A percentile compares a stretch with the other conserved stretches of the same genome.
phyloP scores from a whole-genome alignment of 257 asterid species.

The Ballota nigra region DNA sequence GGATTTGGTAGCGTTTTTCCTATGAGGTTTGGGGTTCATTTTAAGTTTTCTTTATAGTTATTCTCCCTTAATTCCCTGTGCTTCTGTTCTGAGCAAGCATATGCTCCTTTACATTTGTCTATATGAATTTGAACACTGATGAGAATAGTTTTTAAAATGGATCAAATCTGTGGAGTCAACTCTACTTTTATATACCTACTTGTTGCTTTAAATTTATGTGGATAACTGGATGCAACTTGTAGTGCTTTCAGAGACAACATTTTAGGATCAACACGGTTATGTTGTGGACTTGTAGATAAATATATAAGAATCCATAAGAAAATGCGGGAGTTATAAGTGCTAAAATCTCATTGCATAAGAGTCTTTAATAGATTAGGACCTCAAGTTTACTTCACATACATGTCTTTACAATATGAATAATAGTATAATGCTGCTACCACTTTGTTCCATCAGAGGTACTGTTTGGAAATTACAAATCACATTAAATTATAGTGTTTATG shows the following conservation, averaged over 20 bases:
- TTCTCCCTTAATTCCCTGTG: too few relatives aligned
- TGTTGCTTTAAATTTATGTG: background rate
- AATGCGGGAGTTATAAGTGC: background rate
- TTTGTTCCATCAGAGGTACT: background rate
- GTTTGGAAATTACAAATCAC: background rate
- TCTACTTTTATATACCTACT: background rate
- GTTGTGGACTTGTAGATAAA: background rate
- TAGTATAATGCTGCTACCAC: background rate
- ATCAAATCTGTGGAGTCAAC: background rate
- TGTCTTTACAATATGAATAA: background rate
- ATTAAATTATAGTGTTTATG: background rate
- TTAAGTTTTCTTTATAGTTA: background rate
- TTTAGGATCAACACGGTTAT: background rate
- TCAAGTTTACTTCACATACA: background rate
- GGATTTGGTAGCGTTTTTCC: slow-evolving; percentile 64
- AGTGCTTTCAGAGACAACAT: background rate
- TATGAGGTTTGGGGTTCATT: slow-evolving; percentile 49
- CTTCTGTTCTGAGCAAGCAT: too few relatives aligned
- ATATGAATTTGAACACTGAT: background rate
- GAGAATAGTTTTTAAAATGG: background rate
- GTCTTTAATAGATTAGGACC: background rate
- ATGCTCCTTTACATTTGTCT: background rate
- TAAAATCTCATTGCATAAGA: background rate
- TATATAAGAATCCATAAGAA: background rate
- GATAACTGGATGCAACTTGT: background rate